Percentiles rank a stretch among this genome's conserved stretches.
phyloP scores from a whole-genome alignment of 202 grass and related monocot species.

The Setaria italica region DNA sequence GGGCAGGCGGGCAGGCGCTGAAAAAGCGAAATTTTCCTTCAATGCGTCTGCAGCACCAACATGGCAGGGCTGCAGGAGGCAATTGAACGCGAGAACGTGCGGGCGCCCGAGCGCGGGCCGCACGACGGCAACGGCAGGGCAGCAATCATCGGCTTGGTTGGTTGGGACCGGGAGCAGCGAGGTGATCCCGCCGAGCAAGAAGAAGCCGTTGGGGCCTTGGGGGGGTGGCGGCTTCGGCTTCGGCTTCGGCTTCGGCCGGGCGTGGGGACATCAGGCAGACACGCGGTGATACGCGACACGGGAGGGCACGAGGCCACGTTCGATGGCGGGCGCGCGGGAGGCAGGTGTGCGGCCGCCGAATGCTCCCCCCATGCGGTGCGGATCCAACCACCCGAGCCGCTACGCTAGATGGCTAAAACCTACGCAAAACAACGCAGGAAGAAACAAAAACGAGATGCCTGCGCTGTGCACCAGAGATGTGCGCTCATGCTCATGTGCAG shows the following conservation, averaged over 20 bases:
- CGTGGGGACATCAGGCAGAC: not conserved
- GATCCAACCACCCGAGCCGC: not conserved
- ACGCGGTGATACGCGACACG: not conserved
- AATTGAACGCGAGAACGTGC: conserved; percentile 31
- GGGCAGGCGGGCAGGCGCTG: not conserved
- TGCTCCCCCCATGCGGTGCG: not conserved
- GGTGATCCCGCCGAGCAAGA: not conserved
- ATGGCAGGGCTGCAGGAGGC: not conserved
- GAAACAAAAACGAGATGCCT: not conserved
- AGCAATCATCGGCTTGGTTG: not conserved
- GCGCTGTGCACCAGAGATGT: no score
- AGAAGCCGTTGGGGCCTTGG: not conserved
- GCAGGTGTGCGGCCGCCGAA: conserved; percentile 38
- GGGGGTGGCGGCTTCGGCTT: not conserved
- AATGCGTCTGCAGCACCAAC: not conserved
- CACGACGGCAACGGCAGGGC: not conserved
- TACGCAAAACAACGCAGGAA: not conserved
- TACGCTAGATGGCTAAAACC: not conserved
- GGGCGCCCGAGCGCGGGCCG: not conserved
- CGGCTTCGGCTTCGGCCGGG: no score
- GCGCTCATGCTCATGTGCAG: not conserved
- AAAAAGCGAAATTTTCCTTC: not conserved
- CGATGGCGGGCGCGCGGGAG: not conserved
- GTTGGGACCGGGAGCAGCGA: not conserved
- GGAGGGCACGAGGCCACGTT: conserved; percentile 16